Base-by-base conservation (phyloP, 1,284 basidiomycete genomes). In the Naganishia sp. region DNA sequence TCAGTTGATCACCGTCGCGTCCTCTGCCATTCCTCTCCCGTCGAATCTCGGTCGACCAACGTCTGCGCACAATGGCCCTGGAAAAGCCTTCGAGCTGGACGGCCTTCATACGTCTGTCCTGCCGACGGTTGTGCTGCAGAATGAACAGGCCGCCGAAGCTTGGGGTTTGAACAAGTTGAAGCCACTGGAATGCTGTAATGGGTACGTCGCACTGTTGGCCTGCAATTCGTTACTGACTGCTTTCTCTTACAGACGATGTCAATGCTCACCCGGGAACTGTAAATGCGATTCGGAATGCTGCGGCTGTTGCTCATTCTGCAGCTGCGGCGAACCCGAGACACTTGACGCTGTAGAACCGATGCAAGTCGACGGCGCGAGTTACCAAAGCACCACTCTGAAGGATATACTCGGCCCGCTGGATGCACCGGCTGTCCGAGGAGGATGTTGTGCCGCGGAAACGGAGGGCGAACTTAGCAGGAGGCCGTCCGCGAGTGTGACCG, bases 141-240 rank as follows among this genome's bases (percentile, higher is more conserved):
- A 69, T 55, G 74, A 75, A 15, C 74, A 78, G 4, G 73, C 72
- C 2, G 77, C 75, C 2, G 69, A 74, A 28, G 72, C 73, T 0
- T 69, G 76, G 56, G 80, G 78, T 0, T 63, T 78, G 28, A 72
- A 77, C 15, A 73, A 75, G 67, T 73, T 80, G 39, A 77, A 74
- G 66, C 78, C 77, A 9, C 74, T 80, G 16, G 74, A 80, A 66
- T 81, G 80, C 70, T 81, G 79, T 65, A 78, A 77, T 45, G 78
- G 78, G 49, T 64, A 46, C 48, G 68, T 63, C 28, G 21, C 10
- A 33, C 55, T 11, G 15, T 23, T n/a, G 13, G 21, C 64, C 16
- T 16, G 23, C 2, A 16, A 3, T 23, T 46, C 16, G 13, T 36
- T 11, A 42, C 53, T 53, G 16, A 45, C 31, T 23, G 11, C 21